phyloP scores from a whole-genome alignment of 2,329 filamentous ascomycete genomes.

The Elsinoe australis region DNA sequence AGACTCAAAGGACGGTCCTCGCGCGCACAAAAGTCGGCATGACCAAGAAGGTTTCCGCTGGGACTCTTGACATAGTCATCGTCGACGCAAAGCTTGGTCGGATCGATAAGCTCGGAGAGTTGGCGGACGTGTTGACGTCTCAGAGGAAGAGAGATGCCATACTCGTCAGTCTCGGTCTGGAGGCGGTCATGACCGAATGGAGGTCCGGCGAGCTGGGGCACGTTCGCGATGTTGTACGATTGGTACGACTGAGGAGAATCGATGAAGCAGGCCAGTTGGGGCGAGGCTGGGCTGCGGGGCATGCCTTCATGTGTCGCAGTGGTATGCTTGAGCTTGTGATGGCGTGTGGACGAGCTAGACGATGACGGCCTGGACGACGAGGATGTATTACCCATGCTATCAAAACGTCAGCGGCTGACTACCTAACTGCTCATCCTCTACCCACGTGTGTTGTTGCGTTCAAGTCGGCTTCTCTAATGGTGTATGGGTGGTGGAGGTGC shows the following conservation, averaged over 20 bases:
- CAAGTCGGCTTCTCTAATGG: not conserved
- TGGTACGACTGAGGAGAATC: constrained; percentile 5
- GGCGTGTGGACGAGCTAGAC: constrained; percentile 1
- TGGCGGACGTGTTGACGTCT: constrained; percentile 22
- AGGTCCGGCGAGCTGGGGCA: constrained; percentile 2
- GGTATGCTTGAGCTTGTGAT: not conserved
- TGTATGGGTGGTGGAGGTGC: not conserved
- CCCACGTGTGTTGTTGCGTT: not conserved
- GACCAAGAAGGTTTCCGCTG: constrained; percentile 27
- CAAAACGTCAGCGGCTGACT: not conserved
- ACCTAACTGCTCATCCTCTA: too few relatives aligned
- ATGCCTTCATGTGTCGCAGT: constrained; percentile 8
- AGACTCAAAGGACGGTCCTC: constrained; percentile 30
- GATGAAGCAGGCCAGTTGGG: not conserved
- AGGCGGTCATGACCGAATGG: constrained; percentile 7
- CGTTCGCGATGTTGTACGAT: constrained; percentile 5
- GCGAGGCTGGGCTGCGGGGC: constrained; percentile 14
- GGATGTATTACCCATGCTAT: constrained; percentile 3
- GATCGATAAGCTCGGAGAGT: constrained; percentile 27
- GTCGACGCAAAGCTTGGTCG: constrained; percentile 22
- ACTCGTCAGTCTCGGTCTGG: constrained; percentile 7
- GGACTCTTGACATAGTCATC: constrained; percentile 26
- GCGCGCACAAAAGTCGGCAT: constrained; percentile 24
- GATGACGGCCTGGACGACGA: not conserved
- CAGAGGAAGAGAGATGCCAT: constrained; percentile 23